Evolutionary conservation across 1,139 yeast genomes (phyloP).

Genomic region (Yamadazyma diddensiae): DNA sequence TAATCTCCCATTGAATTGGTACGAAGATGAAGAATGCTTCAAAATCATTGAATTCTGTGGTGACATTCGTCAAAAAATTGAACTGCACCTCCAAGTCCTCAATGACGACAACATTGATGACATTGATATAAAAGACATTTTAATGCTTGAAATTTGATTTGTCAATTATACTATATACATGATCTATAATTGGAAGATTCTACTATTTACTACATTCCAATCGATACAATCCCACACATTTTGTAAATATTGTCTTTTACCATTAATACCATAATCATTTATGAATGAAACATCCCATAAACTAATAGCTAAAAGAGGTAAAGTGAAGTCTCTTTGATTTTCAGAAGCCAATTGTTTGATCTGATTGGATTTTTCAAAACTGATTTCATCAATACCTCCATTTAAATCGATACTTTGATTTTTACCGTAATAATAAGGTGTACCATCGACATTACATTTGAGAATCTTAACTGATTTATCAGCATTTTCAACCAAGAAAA

Average conservation of each 20-base stretch:
- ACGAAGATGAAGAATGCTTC: conserved; percentile 24
- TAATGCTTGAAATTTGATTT: conserved; percentile 14
- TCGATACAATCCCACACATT: conserved; percentile 77
- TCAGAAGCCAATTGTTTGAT: conserved; percentile 44
- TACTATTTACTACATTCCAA: conserved; percentile 79
- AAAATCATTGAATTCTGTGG: conserved; percentile 29
- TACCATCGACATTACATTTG: conserved; percentile 79
- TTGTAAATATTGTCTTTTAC: conserved; percentile 69
- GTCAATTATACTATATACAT: conserved; percentile 9
- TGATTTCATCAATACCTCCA: conserved; percentile 58
- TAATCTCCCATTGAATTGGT: conserved; percentile 38
- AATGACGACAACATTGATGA: conserved; percentile 13
- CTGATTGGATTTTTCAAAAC: conserved; percentile 45
- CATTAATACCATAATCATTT: conserved; percentile 77
- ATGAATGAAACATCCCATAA: conserved; percentile 88
- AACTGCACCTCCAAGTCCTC: conserved; percentile 19
- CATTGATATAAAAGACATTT: conserved; percentile 10
- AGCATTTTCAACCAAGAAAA: conserved; percentile 74
- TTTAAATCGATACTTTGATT: conserved; percentile 76
- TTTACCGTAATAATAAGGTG: conserved; percentile 80
- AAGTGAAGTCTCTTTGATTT: conserved; percentile 59
- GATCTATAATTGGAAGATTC: conserved; percentile 44
- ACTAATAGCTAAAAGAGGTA: conserved; percentile 78
- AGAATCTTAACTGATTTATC: conserved; percentile 64
- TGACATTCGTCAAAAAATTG: conserved; percentile 19